Conservation (phyloP, 2,329 filamentous ascomycete species). For the Fusarium pseudograminearum region DNA sequence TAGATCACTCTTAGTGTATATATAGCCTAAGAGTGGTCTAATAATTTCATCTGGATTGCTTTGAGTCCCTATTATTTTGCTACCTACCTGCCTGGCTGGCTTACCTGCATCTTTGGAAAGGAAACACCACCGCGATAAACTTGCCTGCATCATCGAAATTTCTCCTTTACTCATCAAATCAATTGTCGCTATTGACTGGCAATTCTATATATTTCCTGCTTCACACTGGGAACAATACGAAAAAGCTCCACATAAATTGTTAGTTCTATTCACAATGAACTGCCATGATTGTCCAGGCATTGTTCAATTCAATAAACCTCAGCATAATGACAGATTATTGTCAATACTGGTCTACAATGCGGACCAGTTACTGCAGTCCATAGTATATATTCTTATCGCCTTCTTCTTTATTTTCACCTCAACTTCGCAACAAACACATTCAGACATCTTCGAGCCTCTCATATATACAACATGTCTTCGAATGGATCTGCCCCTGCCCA, state of each 20-base stretch:
- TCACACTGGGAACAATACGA: background rate
- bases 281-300: background rate
- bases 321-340: background rate
- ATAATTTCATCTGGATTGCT: no score
- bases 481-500: background rate
- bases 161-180: background rate
- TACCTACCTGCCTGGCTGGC: no score
- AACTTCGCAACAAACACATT: background rate
- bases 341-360: background rate
- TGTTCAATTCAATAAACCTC: background rate
- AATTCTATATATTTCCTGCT: fast-evolving
- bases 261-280: background rate
- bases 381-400: background rate
- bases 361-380: fast-evolving
- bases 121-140: background rate
- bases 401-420: fast-evolving
- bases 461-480: background rate
- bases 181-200: background rate
- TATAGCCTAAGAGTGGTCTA: no score
- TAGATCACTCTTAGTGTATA: no score
- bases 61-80: no score
- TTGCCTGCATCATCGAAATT: background rate
- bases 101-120: no score
- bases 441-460: background rate
- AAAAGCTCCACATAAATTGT: fast-evolving